Evolutionary conservation across 1,284 basidiomycete species (phyloP), one percentile per base, ranked within the genome.

Genomic region (Mycena citricolor): DNA sequence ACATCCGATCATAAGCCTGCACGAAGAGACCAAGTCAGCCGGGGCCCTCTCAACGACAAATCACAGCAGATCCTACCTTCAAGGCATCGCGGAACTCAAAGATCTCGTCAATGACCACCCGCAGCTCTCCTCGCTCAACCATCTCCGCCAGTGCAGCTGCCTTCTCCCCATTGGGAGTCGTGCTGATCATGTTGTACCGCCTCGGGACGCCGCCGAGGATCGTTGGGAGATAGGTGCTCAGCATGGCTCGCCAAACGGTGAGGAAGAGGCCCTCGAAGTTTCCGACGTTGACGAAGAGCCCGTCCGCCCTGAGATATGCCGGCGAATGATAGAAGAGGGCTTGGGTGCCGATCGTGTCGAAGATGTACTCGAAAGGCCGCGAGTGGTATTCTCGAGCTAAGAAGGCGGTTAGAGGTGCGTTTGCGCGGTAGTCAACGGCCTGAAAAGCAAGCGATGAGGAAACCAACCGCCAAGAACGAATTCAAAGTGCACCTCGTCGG

Each of bases 81-180:
- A 74, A 55, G 1, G 63, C 74, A 20, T 86, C 77, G 12, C 76
- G 71, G 39, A 86, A 85, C 6, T 58, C 60, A 48, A 68, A 77
- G 1, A 79, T 74, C 0, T 77, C 80, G 59, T 89, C 84, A 13
- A 88, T 73, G 1, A 73, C 56, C 1, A 53, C 51, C n/a, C 35
- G 38, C 39, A 52, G 28, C 14, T 21, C 31, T 12, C 51, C 40
- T n/a, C 46, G 40, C 30, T 49, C 43, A 11, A 43, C 39, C 47
- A 52, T 42, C 20, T 37, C 36, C 29, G 46, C 50, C 7, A 52
- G 38, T 4, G 25, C 34, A 8, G 39, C 39, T n/a, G 47, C 51
- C 34, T 52, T 52, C 8, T 38, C 42, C 8, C 47, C 51, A 19
- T 45, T 46, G 14, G 51, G 43, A 24, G 42, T 46, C 26, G 47